Conservation (phyloP, 441 rosid species). For the Adansonia gregorii region DNA sequence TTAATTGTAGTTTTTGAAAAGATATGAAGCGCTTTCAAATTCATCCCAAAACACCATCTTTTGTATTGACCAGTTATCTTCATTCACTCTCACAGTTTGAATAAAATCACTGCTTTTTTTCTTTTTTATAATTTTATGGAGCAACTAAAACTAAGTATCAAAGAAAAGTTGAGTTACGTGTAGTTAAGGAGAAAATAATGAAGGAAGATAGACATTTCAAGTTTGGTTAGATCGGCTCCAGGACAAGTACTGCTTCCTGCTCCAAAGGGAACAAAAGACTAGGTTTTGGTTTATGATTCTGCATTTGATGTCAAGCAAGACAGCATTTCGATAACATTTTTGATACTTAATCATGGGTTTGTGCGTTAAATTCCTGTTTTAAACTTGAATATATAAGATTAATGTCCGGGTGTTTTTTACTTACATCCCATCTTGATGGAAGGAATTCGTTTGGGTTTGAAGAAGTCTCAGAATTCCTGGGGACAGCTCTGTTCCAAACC, state of each 20-base stretch:
- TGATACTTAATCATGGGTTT: not conserved
- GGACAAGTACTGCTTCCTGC: conserved; percentile 42
- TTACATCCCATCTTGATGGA: conserved; percentile 47
- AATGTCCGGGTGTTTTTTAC: not conserved
- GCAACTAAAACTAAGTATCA: not conserved
- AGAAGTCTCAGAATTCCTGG: conserved; percentile 31
- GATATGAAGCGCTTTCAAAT: not conserved
- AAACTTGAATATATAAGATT: not conserved
- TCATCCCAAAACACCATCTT: not conserved
- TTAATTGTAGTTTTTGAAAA: too few relatives aligned
- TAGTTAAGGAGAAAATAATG: conserved; percentile 16
- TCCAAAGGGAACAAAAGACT: conserved; percentile 41
- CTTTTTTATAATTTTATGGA: not conserved
- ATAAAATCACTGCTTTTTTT: too few relatives aligned
- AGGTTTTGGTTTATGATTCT: conserved; percentile 16
- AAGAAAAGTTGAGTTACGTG: not conserved
- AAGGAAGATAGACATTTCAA: not conserved
- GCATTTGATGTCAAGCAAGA: not conserved
- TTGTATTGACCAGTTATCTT: not conserved
- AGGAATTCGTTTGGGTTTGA: conserved; percentile 35
- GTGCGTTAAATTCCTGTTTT: too few relatives aligned
- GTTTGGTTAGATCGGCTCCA: conserved; percentile 35
- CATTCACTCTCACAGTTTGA: not conserved
- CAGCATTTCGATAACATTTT: not conserved
- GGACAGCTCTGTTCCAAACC: conserved; percentile 29